phyloP scores from a whole-genome alignment of 805 yeast species.

The Candida lessepsii region DNA sequence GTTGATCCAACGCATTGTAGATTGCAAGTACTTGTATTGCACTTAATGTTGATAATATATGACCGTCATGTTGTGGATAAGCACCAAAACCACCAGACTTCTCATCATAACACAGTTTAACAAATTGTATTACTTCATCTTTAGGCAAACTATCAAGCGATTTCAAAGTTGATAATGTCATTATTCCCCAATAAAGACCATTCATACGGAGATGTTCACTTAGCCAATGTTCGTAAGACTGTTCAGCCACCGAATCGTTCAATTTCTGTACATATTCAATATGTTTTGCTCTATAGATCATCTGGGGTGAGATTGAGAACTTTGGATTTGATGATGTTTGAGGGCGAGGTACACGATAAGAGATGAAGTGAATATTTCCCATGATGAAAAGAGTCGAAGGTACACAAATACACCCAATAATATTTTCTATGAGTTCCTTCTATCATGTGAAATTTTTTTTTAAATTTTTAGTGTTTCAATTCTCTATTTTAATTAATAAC shows the following conservation, averaged over 20 bases:
- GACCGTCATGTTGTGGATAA: conserved; percentile 86
- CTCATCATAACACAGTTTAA: conserved; percentile 60
- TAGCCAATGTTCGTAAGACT: conserved; percentile 77
- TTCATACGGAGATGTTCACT: conserved; percentile 87
- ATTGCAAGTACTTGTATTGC: conserved; percentile 79
- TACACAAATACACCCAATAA: no score
- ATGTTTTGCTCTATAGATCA: conserved; percentile 22
- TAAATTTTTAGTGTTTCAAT: no score
- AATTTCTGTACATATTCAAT: conserved; percentile 34
- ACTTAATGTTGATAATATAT: conserved; percentile 77
- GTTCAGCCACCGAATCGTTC: conserved; percentile 34
- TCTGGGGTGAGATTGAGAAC: no score
- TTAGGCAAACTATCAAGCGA: conserved; percentile 54
- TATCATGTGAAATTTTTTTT: no score
- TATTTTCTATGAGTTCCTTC: no score
- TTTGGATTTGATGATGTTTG: neutral
- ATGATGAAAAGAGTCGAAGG: no score
- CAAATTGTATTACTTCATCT: conserved; percentile 64
- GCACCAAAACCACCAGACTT: conserved; percentile 83
- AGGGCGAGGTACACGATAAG: neutral
- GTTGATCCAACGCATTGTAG: conserved; percentile 54
- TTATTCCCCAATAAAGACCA: conserved; percentile 94
- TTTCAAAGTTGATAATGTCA: conserved; percentile 64
- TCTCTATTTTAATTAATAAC: no score
- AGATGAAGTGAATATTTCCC: no score